These are phyloP conservation scores for Ophiocordyceps camponoti-saundersi DNA, from an alignment of 2,329 filamentous ascomycete genomes.

Conservation along the genomic window DNA sequence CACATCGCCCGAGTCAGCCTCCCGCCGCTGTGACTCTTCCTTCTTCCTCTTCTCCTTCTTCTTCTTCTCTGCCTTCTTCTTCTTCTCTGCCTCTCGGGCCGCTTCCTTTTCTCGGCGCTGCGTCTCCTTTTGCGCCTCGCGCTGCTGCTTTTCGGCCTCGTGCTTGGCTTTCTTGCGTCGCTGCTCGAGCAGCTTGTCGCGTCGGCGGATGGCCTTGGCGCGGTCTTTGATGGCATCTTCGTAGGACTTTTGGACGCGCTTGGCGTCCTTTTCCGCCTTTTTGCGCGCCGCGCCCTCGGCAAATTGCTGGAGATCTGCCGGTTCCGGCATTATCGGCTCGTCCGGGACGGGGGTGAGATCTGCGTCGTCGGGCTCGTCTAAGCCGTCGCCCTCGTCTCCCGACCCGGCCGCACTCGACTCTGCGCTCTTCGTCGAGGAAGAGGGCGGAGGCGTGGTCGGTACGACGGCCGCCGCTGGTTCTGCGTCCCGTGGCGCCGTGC, in stretches of 20 bases:
- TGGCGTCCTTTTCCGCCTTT: conserved; percentile 51
- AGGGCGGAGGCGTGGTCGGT: background rate
- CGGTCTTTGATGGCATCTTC: conserved; percentile 50
- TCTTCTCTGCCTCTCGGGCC: conserved; percentile 9
- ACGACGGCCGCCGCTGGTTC: background rate
- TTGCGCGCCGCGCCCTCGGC: conserved; percentile 43
- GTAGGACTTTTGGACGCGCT: conserved; percentile 44
- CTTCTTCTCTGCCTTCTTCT: background rate
- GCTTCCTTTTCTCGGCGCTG: conserved; percentile 13
- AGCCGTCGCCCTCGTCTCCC: background rate
- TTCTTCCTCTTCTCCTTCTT: conserved; percentile 5
- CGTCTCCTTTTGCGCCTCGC: conserved; percentile 22
- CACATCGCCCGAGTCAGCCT: background rate
- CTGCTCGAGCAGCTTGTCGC: conserved; percentile 41
- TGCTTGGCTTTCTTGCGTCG: conserved; percentile 27
- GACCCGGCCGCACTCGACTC: background rate
- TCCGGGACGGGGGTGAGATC: conserved; percentile 26
- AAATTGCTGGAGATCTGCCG: conserved; percentile 37
- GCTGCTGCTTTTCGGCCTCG: conserved; percentile 21
- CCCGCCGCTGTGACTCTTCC: background rate
- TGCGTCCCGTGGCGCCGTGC: background rate
- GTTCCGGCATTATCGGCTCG: conserved; percentile 25
- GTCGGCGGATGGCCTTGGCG: conserved; percentile 44
- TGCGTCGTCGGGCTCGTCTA: conserved; percentile 3
- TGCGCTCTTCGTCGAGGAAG: background rate